Conservation (phyloP, 176 grass and related monocot species). For the Saccharum spontaneum region DNA sequence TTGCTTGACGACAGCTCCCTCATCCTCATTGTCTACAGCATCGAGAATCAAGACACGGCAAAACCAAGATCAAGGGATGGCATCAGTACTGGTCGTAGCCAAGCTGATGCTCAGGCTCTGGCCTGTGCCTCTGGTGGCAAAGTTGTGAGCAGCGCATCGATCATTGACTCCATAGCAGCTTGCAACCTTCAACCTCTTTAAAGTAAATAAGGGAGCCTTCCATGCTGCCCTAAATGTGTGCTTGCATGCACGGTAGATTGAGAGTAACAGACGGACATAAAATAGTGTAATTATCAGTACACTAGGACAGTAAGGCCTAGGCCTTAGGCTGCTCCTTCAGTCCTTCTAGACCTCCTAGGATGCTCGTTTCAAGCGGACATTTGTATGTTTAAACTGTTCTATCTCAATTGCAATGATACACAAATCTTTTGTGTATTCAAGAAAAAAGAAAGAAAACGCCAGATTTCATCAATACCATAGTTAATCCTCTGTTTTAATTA, state of each 20-base stretch:
- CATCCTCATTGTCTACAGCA: slow-evolving; percentile 54
- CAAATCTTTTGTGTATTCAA: no score
- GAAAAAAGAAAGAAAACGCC: no score
- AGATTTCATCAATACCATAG: not conserved
- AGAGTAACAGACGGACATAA: not conserved
- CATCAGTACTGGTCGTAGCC: not conserved
- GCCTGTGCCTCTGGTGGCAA: slow-evolving; percentile 61
- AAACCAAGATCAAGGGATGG: not conserved
- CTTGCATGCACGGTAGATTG: not conserved
- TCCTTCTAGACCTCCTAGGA: no score
- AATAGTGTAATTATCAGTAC: not conserved
- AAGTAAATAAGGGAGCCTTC: not conserved
- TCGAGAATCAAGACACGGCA: slow-evolving; percentile 44
- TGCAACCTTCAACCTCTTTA: slow-evolving; percentile 58
- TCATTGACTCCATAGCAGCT: slow-evolving; percentile 76
- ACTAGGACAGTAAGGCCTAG: no score
- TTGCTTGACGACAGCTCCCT: slow-evolving; percentile 55
- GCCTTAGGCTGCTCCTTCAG: no score
- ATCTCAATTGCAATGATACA: no score
- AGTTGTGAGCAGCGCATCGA: slow-evolving; percentile 65
- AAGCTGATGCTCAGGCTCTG: slow-evolving; percentile 51
- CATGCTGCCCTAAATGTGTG: not conserved
- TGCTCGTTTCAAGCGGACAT: no score
- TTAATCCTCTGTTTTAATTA: not conserved
- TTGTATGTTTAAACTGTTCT: no score